phyloP scores from a whole-genome alignment of 371 early-diverging fungal species.

The Nematocida sp. region DNA sequence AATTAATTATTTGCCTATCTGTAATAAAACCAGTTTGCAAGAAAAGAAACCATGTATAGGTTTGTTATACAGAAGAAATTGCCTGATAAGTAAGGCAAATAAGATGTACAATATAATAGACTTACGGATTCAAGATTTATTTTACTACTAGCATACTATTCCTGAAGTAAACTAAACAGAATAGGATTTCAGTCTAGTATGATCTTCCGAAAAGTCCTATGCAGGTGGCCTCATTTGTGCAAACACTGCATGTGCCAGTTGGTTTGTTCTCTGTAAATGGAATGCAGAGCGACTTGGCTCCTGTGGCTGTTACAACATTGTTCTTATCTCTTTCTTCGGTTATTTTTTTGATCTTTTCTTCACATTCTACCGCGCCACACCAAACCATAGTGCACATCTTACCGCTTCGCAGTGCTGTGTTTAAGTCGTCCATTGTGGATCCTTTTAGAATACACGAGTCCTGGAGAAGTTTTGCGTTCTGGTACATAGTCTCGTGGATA shows the following conservation, averaged over 20 bases:
- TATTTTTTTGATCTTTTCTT: conserved; percentile 88
- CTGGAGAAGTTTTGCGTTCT: conserved; percentile 77
- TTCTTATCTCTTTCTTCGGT: conserved; percentile 74
- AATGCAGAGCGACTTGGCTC: conserved; percentile 97
- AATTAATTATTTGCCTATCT: too few relatives aligned
- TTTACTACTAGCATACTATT: too few relatives aligned
- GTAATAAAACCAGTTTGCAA: neutral
- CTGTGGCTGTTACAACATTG: conserved; percentile 81
- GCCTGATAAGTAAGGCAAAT: too few relatives aligned
- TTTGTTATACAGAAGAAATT: too few relatives aligned
- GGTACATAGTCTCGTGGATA: conserved; percentile 87
- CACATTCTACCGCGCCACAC: conserved; percentile 87
- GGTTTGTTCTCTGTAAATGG: conserved; percentile 73
- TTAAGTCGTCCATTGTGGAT: conserved; percentile 83
- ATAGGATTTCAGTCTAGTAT: conserved; percentile 16
- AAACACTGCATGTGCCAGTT: conserved; percentile 17
- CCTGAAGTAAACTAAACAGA: too few relatives aligned
- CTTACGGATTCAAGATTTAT: too few relatives aligned
- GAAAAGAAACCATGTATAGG: too few relatives aligned
- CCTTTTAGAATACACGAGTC: conserved; percentile 77
- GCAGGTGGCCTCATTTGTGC: conserved; percentile 31
- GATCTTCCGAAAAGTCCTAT: conserved; percentile 51
- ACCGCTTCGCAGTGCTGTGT: conserved; percentile 80
- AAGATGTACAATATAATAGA: too few relatives aligned
- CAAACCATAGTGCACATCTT: conserved; percentile 85